Base-by-base conservation (phyloP, 2,329 filamentous ascomycete genomes). In the Dactylella cylindrospora region DNA sequence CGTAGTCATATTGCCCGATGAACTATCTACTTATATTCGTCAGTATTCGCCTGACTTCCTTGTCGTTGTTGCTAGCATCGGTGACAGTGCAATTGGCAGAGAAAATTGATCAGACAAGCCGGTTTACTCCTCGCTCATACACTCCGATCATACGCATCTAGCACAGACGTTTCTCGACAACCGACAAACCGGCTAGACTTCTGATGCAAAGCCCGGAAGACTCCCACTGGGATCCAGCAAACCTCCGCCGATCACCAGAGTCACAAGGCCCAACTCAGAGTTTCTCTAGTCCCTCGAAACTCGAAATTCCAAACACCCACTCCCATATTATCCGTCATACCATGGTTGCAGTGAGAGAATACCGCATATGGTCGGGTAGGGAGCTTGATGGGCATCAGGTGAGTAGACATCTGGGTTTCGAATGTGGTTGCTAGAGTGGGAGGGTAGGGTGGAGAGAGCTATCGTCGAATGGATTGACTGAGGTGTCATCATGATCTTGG, bases 391-490 rank as follows among this genome's bases (percentile, higher is more conserved):
- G 59, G 46, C 15, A 57, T 40, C 33, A n/a, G 40, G 26, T 13
- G 38, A 49, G 46, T 41, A 49, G 49, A 55, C 41, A 64, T 57
- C 59, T 46, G 35, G 59, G 15, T 41, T 36, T 32, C 31, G 22
- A 35, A 33, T 40, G 50, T 44, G 45, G 40, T 22, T 57, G 32
- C 46, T 36, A 49, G 59, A 64, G 41, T 35, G 32, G 40, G 45
- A 55, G 59, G 23, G 51, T 22, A 51, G 51, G 59, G 59, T 64
- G 59, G 59, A 57, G 59, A 64, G 52, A 57, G 59, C 59, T 51
- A 55, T 64, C 59, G 59, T 64, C 46, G 59, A 64, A 64, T 64
- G 59, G 59, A 64, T 64, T 57, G 59, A 64, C 59, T 64, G 13
- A 62, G 49, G 32, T 64, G 59, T 64, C 59, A 64, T 64, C 59